Evolutionary conservation across 805 yeast species (phyloP), one percentile per base, ranked within the genome.

Genomic region (Kurtzmaniella cleridarum): DNA sequence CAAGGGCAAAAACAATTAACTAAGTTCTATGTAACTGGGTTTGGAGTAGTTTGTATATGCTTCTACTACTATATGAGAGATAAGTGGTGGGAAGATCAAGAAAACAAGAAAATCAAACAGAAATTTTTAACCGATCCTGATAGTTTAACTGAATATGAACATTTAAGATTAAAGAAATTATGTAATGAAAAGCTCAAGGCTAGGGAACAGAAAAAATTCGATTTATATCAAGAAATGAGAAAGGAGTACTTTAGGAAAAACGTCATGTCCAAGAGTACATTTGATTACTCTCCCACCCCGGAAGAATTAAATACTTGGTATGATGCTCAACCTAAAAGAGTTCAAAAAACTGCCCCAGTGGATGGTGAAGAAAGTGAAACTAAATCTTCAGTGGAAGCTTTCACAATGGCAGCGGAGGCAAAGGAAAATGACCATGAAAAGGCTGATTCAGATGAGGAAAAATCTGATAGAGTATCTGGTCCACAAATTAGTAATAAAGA

Each of bases 11-110:
- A 73, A 49, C 72, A 73, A 36, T 69, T 83, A 69, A 80, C 89
- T 5, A 75, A 76, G 48, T 78, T 72, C 53, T 76, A 83, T 45
- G 54, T 84, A 31, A 76, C 75, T n/a, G 73, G 78, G 2, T 83
- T 83, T 54, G 66, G 68, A 2, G 62, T 73, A 8, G 74, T 81
- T 51, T 55, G 79, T 23, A 64, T 74, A 15, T 75, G 80, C 41
- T 85, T 87, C 38, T 70, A 76, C 41, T 72, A 71, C 52, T 79
- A 80, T 55, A 80, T 84, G 78, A 69, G 78, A 49, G 84, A 82
- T 50, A 57, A 83, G 36, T 84, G 75, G 55, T 61, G 68, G 33
- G 79, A 79, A 58, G 91, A 84, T 44, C 66, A 75, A 41, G 87
- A 82, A 51, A 61, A 78, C 42, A 73, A 57, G 42, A 51, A 47